These are phyloP conservation scores for Trichoderma aggressivum DNA, from an alignment of 2,329 filamentous ascomycete species.

Conservation along the genomic window DNA sequence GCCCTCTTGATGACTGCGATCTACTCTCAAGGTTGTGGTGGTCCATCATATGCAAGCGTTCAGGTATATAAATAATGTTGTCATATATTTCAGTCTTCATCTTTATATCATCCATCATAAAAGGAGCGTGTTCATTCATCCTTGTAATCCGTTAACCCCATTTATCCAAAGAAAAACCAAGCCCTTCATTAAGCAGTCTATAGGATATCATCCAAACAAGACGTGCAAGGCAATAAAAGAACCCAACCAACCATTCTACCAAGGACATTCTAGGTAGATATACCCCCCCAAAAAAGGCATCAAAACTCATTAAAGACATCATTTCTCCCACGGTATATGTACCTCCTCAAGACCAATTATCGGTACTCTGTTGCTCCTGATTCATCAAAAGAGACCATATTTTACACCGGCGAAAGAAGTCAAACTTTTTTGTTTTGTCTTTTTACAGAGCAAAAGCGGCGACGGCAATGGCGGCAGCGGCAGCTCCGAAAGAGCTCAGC, in stretches of 20 bases:
- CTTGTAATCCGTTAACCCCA: neutral
- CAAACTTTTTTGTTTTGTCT: neutral
- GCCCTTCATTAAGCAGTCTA: neutral
- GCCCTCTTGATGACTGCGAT: neutral
- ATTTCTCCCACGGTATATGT: neutral
- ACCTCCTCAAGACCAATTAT: neutral
- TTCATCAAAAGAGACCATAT: neutral
- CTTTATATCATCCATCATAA: neutral
- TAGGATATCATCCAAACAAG: neutral
- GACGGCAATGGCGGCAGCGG: constrained; percentile 30
- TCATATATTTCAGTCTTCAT: neutral
- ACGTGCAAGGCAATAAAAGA: neutral
- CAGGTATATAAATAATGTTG: neutral
- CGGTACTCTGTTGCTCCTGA: neutral
- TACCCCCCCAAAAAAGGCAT: neutral
- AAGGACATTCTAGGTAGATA: neutral
- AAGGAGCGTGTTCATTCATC: constrained; percentile 13
- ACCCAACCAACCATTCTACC: neutral
- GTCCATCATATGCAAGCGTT: neutral
- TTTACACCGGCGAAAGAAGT: neutral
- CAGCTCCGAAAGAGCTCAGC: constrained; percentile 33
- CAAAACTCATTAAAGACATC: neutral
- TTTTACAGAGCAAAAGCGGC: constrained; percentile 32
- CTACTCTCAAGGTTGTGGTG: neutral
- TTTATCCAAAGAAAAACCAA: neutral